Base-by-base conservation (phyloP, 192 early-diverging fungal species). In the Tieghemiomyces parasiticus region DNA sequence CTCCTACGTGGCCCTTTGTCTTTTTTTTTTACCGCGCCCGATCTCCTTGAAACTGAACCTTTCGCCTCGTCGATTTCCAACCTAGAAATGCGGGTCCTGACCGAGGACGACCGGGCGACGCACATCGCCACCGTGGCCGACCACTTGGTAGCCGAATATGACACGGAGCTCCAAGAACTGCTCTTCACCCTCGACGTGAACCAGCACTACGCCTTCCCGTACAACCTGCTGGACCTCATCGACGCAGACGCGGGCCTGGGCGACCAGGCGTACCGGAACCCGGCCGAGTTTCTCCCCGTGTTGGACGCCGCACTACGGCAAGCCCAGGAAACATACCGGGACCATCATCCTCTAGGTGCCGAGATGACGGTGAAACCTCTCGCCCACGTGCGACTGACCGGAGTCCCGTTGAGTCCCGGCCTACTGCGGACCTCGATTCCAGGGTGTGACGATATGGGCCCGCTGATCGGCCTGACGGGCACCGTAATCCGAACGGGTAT, bases 401-500 rank as follows among this genome's bases (percentile, higher is more conserved):
- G 65, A 14, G 32, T 70, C 31, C 75, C 72, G 1, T 65, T 67
- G 28, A 62, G 68, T 24, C 66, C 65, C 22, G 47, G 64, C 38
- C 33, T 77, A 22, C 42, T 62, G 35, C 63, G 79, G 22, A 73
- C 65, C 32, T 68, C 68, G 6, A 66, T 87, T 12, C 85, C 85
- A 9, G 73, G 74, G 13, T 79, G 78, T 12, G 62, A 59, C 1
- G 82, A 85, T 60, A 70, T 74, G 3, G 85, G 85, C 4, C 66
- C 65, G 12, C 71, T 85, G 65, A 35, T 85, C 26, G 67, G 70
- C 22, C 55, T 87, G 3, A 69, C 78, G 3, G 85, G 83, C 10
- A 87, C 85, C 14, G 85, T 85, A 10, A 74, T 81, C 16, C 71
- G 84, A 46, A 81, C 82, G 3, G 85, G 85, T 0, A 55, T 74